Evolutionary conservation across 306 rosid genomes (phyloP), one percentile per base, ranked within the genome.

Genomic region (Lotus japonicus): DNA sequence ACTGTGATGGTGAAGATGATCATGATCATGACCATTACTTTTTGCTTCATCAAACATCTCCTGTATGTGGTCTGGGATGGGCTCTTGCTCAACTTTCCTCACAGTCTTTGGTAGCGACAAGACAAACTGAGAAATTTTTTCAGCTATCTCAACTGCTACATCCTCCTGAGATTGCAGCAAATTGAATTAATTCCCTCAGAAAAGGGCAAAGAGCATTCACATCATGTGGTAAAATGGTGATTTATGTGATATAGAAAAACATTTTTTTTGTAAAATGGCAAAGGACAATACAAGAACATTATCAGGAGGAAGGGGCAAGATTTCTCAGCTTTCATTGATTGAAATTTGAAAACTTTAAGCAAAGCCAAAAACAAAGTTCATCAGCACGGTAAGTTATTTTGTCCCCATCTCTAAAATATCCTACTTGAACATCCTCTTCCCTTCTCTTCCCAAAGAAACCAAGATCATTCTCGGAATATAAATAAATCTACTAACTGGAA

Each of bases 51-150:
- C 86, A 1, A 84, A 21, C 80, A 50, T 67, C 85, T 82, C 82
- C 73, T 88, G 88, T 48, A 86, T 74, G 74, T 85, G 96, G 42
- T 88, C 90, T 2, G 92, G 96, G 41, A 85, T 79, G 17, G 82
- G 11, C 75, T 90, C 95, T 66, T 88, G 80, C 45, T 75, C 88
- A 15, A 77, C 83, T 77, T 84, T 83, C 62, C 88, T 85, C 60
- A 74, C 79, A 35, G 98, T 50, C 60, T 85, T 79, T 6, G 98
- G 98, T 71, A 94, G 76, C 0, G 96, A 88, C 31, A 81, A 75
- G 19, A 94, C 90, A 50, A 94, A 94, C 54, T 67, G 81, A 58
- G 84, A 82, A 75, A 94, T 82, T 44, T 81, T 81, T 42, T 85
- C 92, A 70, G 85, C 87, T 68, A 94, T 21, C 63, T 85, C 88